Conservation (phyloP, 2,329 filamentous ascomycete genomes). For the Apiospora aurea region DNA sequence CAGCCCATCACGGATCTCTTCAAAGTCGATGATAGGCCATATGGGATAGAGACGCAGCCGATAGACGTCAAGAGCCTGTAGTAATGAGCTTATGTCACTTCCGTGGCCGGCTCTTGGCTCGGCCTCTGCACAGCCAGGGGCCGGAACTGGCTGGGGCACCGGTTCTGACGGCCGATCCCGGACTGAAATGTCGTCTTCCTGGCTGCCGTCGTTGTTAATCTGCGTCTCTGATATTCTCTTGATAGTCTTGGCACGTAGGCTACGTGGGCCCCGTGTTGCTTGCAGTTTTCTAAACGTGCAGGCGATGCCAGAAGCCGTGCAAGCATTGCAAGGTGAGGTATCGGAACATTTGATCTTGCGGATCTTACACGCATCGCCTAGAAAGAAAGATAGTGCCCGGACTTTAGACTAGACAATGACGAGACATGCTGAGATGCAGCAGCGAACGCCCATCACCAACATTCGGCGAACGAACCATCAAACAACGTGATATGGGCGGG, state of each 20-base stretch:
- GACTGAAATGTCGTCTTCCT: neutral
- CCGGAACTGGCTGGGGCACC: conserved; percentile 28
- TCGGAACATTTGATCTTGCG: conserved; percentile 60
- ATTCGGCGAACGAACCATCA: neutral
- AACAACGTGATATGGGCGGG: neutral
- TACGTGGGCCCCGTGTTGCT: conserved; percentile 53
- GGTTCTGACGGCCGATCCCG: conserved; percentile 31
- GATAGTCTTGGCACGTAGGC: conserved; percentile 53
- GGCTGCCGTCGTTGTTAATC: conserved; percentile 27
- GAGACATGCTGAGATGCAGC: neutral
- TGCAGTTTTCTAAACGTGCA: conserved; percentile 58
- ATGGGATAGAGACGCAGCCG: conserved; percentile 58
- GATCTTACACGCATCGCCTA: conserved; percentile 58
- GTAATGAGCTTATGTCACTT: conserved; percentile 29
- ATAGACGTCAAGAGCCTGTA: conserved; percentile 51
- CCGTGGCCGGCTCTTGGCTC: neutral
- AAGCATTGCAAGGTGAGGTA: conserved; percentile 53
- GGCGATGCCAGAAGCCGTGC: conserved; percentile 51
- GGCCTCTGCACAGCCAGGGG: neutral
- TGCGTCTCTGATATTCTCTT: conserved; percentile 48
- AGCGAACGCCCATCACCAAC: neutral
- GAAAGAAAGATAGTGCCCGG: conserved; percentile 31
- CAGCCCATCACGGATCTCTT: conserved; percentile 48
- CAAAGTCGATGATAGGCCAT: conserved; percentile 58
- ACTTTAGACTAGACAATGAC: neutral